phyloP scores from a whole-genome alignment of 2,329 filamentous ascomycete species.

The Monosporascus sp. region DNA sequence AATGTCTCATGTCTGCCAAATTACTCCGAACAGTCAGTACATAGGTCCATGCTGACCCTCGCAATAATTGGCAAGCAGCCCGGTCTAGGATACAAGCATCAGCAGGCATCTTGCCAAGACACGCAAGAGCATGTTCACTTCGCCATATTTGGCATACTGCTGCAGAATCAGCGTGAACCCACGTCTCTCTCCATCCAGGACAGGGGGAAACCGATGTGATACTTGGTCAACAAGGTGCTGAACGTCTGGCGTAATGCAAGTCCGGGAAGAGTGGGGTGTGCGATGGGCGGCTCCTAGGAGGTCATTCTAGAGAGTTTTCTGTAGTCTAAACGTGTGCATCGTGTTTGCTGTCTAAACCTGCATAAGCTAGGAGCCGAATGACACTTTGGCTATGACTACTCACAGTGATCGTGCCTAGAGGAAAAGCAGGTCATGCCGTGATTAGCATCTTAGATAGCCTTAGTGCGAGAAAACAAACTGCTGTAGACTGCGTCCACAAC shows the following conservation, averaged over 20 bases:
- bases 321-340: background rate
- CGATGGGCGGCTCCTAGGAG: background rate
- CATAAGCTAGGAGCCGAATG: background rate
- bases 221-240: conserved; percentile 13
- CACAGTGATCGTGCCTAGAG: conserved; percentile 42
- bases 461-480: conserved; percentile 85
- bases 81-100: conserved; percentile 4
- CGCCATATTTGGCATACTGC: conserved; percentile 15
- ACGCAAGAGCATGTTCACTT: conserved; percentile 8
- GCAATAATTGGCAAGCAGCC: background rate
- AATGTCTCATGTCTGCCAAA: too few species aligned
- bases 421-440: conserved; percentile 36
- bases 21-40: too few species aligned
- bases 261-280: background rate
- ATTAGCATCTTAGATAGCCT: conserved; percentile 69
- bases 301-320: background rate
- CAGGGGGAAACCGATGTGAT: conserved; percentile 13
- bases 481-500: conserved; percentile 99
- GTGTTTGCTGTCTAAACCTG: background rate
- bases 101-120: conserved; percentile 5
- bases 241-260: conserved; percentile 6
- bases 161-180: conserved; percentile 26
- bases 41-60: background rate
- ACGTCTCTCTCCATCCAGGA: conserved; percentile 14
- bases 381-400: conserved; percentile 4